These are phyloP conservation scores for Colletotrichum plurivorum DNA, from an alignment of 2,329 filamentous ascomycete genomes.

Conservation along the genomic window DNA sequence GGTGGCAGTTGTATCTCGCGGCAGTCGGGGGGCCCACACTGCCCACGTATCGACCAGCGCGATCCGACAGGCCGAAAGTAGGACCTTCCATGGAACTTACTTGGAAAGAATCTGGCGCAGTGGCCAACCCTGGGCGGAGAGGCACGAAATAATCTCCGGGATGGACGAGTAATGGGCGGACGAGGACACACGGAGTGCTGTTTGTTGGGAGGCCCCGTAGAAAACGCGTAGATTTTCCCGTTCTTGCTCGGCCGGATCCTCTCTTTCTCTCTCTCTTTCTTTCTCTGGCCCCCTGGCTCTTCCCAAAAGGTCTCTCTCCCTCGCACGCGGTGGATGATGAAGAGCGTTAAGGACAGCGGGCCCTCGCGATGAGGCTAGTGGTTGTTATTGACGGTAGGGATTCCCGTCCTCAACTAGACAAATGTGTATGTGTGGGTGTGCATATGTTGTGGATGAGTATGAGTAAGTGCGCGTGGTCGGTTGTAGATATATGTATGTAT, in stretches of 20 bases:
- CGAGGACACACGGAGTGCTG: constrained; percentile 39
- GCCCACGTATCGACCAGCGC: constrained; percentile 51
- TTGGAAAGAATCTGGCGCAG: constrained; percentile 53
- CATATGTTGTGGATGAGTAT: background rate
- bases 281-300: constrained; percentile 1
- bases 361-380: constrained; percentile 55
- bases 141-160: constrained; percentile 48
- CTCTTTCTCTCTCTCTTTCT: constrained; percentile 20
- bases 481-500: constrained; percentile 29
- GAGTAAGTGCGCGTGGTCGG: constrained; percentile 12
- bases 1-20: constrained; percentile 45
- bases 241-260: constrained; percentile 14
- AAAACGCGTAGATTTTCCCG: constrained; percentile 53
- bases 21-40: constrained; percentile 47
- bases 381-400: constrained; percentile 45
- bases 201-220: constrained; percentile 45
- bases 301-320: constrained; percentile 14
- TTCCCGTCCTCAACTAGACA: constrained; percentile 30
- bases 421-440: constrained; percentile 5
- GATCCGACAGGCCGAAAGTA: constrained; percentile 51
- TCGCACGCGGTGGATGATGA: constrained; percentile 23
- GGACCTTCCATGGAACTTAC: constrained; percentile 55
- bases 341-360: constrained; percentile 54
- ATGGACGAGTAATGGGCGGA: constrained; percentile 44
- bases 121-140: constrained; percentile 46